phyloP scores from a whole-genome alignment of 441 rosid species.

The Aquilaria agallochum region DNA sequence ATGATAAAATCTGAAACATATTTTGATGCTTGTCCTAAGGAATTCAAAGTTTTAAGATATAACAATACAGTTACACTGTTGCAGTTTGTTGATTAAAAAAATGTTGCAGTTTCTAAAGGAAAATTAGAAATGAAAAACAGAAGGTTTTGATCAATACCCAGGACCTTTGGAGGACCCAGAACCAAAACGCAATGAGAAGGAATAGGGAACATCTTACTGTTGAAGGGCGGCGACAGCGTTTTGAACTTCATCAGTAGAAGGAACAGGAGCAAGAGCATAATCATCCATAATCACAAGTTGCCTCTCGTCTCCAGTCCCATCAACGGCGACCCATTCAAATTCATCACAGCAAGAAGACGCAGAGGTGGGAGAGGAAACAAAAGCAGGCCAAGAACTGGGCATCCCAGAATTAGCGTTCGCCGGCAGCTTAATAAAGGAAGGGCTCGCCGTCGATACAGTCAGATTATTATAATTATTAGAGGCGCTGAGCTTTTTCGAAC shows the following conservation, averaged over 20 bases:
- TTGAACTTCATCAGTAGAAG: neutral
- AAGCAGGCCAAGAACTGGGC: slow-evolving; percentile 20
- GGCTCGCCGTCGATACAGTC: slow-evolving; percentile 33
- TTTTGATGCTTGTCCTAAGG: no score
- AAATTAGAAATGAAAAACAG: no score
- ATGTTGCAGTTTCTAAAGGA: no score
- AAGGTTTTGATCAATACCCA: no score
- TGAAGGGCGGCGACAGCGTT: neutral
- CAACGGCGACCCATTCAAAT: slow-evolving; percentile 60
- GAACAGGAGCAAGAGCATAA: no score
- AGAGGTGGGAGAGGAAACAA: slow-evolving; percentile 21
- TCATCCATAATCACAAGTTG: no score
- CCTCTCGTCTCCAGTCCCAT: slow-evolving; percentile 11
- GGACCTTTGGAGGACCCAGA: no score
- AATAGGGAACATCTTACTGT: neutral
- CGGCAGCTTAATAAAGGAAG: slow-evolving; percentile 21
- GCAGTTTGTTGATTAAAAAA: no score
- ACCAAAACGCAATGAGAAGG: neutral
- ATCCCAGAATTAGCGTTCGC: slow-evolving; percentile 24
- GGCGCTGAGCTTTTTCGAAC: slow-evolving; percentile 12
- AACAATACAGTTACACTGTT: no score
- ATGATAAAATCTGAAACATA: no score
- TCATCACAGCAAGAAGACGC: slow-evolving; percentile 40
- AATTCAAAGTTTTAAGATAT: no score
- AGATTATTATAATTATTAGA: slow-evolving; percentile 12